Evolutionary conservation across 495 filamentous ascomycete species (phyloP), one percentile per base, ranked within the genome.

Genomic region (Podospora conica): DNA sequence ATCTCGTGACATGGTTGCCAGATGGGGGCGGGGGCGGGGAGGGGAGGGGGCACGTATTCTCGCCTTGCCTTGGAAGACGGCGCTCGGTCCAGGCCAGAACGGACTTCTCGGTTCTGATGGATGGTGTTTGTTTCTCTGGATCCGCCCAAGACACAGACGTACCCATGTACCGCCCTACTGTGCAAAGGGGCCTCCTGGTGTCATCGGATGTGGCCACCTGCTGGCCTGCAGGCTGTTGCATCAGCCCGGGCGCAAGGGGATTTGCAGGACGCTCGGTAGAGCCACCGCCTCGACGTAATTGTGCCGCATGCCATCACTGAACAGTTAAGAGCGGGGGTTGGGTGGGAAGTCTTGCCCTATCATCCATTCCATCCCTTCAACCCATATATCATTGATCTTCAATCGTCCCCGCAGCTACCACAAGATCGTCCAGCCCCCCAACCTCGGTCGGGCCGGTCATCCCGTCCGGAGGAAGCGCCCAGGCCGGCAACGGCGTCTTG

Each of bases 391-490:
- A 25, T 72, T 74, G 54, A 55, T 15, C 58, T 8, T 20, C 53
- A 3, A 28, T 68, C 68, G 54, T 74, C 69, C 61, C 73, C 75
- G 78, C 81, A 58, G 80, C 81, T 28, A 73, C 75, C 7, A 86
- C 80, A 64, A 86, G 65, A 64, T 81, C 82, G 15, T 84, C 83
- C 73, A 85, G 77, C 0, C 77, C 76, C 24, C 84, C 84, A 10
- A 86, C 84, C 53, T 84, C 79, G 1, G 75, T 82, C 22, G 87
- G 87, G 0, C 88, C 88, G n/a, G 81, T 81, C 66, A 79, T 68
- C 0, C 86, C 87, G 21, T 78, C 72, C 2, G 93, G 92, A 1
- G 93, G 92, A 60, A 93, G 73, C 29, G 91, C 95, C 95, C 95
- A 98, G 9, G 77, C 78, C 7, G 95, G 96, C 74, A 97, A 81